Evolutionary conservation across 371 early-diverging fungal genomes (phyloP), one percentile per base, ranked within the genome.

Genomic region (Mortierella sp.): DNA sequence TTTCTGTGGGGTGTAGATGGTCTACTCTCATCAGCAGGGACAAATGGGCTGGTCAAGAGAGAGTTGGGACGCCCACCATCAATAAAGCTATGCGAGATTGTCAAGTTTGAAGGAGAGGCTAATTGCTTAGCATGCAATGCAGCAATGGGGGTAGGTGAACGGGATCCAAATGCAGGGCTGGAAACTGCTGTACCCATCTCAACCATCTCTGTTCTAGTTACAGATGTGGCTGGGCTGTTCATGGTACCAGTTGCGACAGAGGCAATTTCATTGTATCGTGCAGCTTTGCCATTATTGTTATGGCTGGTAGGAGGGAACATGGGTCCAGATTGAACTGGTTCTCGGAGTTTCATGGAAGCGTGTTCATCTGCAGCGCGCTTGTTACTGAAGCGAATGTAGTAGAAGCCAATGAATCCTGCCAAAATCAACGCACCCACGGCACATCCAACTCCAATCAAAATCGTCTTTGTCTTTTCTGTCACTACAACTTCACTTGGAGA

Each of bases 371-470:
- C 75, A 1, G 72, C 78, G 3, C 72, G 68, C 45, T 49, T 72
- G 66, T 77, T 77, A 6, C 64, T 65, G 43, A 61, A 61, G 19
- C 78, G 78, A 17, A 77, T 77, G n/a, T 51, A 35, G 42, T 77
- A 77, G 47, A 77, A 77, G 1, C 72, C 78, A 8, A 77, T 37
- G 23, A 77, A 51, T 9, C 78, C 78, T 3, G 78, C 72, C n/a
- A 77, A 26, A 31, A 72, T 69, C 31, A 77, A 51, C 3, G 28
- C 66, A 2, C 72, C 72, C 12, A 77, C 64, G 3, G 78, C 78
- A 66, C 69, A 68, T 8, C 78, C 78, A 19, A 77, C 78, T 2
- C 78, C 78, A 49, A 77, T 77, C n/a, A 77, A 40, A 22, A 77
- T 68, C 2, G 26, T 32, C 32, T 72, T 77, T 1, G 72, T 77